phyloP scores from a whole-genome alignment of 495 filamentous ascomycete genomes.

The Lentithecium fluviatile region DNA sequence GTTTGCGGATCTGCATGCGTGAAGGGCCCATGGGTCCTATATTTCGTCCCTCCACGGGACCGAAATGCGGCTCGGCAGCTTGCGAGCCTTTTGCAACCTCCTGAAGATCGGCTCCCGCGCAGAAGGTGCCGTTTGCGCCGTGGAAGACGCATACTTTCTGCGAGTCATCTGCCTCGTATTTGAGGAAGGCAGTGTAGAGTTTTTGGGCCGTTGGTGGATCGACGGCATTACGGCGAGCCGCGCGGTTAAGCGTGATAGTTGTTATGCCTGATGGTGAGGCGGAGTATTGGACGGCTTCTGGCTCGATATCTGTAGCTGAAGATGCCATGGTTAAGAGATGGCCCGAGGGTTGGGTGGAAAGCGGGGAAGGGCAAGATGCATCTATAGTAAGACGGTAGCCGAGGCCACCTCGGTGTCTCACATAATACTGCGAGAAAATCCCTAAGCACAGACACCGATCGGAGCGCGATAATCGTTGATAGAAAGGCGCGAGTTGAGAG shows the following conservation, averaged over 20 bases:
- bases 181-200: conserved; percentile 45
- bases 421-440: too few relatives aligned
- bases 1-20: conserved; percentile 41
- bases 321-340: too few relatives aligned
- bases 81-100: neutral
- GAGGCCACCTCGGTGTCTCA: too few relatives aligned
- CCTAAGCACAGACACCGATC: too few relatives aligned
- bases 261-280: conserved; percentile 43
- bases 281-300: too few relatives aligned
- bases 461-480: too few relatives aligned
- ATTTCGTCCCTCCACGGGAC: conserved; percentile 33
- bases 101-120: conserved; percentile 50
- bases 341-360: too few relatives aligned
- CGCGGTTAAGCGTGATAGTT: conserved; percentile 47
- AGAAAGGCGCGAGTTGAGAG: too few relatives aligned
- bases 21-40: conserved; percentile 51
- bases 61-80: neutral
- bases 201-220: conserved; percentile 32
- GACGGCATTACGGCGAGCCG: conserved; percentile 32
- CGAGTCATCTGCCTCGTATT: conserved; percentile 47
- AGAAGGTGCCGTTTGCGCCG: conserved; percentile 43
- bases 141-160: conserved; percentile 52
- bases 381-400: too few relatives aligned
- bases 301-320: too few relatives aligned
- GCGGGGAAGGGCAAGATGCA: too few relatives aligned